Evolutionary conservation across 805 yeast genomes (phyloP), one percentile per base, ranked within the genome.

Genomic region (Clavispora asparagi): DNA sequence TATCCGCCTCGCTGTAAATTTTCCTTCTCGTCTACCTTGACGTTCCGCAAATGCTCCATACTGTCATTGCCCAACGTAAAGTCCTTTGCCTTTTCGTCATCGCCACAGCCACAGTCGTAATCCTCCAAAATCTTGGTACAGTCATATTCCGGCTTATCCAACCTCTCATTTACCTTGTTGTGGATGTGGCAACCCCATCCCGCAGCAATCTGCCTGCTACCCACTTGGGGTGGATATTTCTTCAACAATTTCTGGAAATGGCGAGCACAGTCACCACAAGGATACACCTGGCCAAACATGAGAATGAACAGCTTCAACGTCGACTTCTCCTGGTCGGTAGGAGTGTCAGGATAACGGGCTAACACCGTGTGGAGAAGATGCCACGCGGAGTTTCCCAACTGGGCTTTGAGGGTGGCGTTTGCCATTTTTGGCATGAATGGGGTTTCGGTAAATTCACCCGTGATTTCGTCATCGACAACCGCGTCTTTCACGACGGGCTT

Each of bases 231-330:
- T 1, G 99, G 98, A 58, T 72, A 83, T 56, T 84, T 74, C 46
- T 70, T 59, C 46, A 94, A 66, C 53, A 92, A 67, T 59, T 78
- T 67, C 52, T 78, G 85, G 64, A 94, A 94, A 64, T 94, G 98
- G 53, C 87, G 74, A 0, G 99, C 97, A 67, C 98, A 94, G 62
- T 92, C 97, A 4, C 96, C 96, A 67, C 98, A 92, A 0, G 99
- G 99, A 54, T 94, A 94, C 9, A 94, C 92, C 57, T 91, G 88
- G 1, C 94, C 90, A 68, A 91, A 94, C 31, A 87, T 69, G 19
- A 79, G 67, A 17, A 94, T 75, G 62, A 82, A 94, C 47, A 71
- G 77, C 14, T 66, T 58, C 41, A 94, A 69, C 26, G 92, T 85
- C 28, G 71, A 62, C 43, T 81, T 74, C 58, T 92, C 90, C 39